Evolutionary conservation across 805 yeast species (phyloP), one percentile per base, ranked within the genome.

Genomic region (Cyberlindnera veronae): DNA sequence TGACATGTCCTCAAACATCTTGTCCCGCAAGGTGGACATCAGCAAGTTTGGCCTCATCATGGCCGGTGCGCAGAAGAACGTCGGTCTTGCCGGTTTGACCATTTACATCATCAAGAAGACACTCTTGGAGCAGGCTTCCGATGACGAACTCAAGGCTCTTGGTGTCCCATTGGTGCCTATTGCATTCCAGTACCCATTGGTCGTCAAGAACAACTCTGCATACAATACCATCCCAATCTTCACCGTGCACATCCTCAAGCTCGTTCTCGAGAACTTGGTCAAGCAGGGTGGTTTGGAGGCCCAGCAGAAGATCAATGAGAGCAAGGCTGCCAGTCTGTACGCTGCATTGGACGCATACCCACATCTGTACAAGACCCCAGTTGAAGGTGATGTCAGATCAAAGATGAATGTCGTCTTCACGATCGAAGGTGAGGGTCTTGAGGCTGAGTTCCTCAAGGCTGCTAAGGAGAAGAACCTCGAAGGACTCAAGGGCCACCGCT

Each of bases 21-120:
- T 93, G 50, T 86, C 96, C 17, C 81, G 84, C 51, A 68, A 75
- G 49, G 63, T 93, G 36, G 96, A 91, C 55, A 83, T 93, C 30
- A 68, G 85, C 41, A 81, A 86, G 63, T 91, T 77, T 58, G 98
- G 96, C 37, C 68, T 89, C 20, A 81, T 93, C 46, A 81, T 90
- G 77, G 99, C 96, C 15, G 99, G 99, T 48, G 99, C 98, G 20
- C 99, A 93, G 67, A 93, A 93, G 67, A 93, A 93, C 63, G 88
- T 93, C 58, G 99, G 99, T 40, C 69, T 93, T 58, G 97, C 99
- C 9, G 99, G 99, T 28, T 77, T 93, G 49, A 84, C 97, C 13
- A 73, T 93, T 47, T 91, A 89, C 63, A 91, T 93, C 55, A 81
- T 90, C 64, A 88, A 86, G 65, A 91, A 89, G 62, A 58, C 81